Conservation (phyloP, 768 basidiomycete species). For the Suillus weaverae region DNA sequence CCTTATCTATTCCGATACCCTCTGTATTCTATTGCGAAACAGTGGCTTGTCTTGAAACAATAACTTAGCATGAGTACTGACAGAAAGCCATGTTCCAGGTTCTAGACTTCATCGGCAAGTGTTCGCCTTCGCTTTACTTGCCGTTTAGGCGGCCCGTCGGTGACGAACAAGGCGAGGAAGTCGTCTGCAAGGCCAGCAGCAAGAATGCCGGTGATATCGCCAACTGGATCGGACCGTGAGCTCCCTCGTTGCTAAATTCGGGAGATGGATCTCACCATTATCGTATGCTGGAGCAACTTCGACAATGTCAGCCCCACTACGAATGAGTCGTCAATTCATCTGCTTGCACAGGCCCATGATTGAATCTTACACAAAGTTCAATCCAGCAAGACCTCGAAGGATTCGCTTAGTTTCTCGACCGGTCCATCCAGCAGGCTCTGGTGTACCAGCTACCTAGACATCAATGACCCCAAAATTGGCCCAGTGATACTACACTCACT, state of each 20-base stretch:
- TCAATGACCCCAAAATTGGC: background rate
- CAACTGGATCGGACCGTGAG: constrained; percentile 35
- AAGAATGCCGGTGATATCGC: constrained; percentile 63
- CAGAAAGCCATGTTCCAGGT: background rate
- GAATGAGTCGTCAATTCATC: background rate
- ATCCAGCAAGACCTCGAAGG: constrained; percentile 66
- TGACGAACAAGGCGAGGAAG: constrained; percentile 61
- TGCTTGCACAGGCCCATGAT: background rate
- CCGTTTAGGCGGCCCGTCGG: constrained; percentile 38
- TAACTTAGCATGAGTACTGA: background rate
- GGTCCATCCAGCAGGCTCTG: constrained; percentile 79
- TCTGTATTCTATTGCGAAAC: constrained; percentile 18
- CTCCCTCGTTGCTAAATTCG: background rate
- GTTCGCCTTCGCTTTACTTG: constrained; percentile 20
- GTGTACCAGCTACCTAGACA: constrained; percentile 59
- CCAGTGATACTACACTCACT: constrained; percentile 39
- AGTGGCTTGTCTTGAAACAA: background rate
- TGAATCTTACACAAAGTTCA: constrained; percentile 66
- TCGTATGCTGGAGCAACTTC: constrained; percentile 78
- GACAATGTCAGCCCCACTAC: constrained; percentile 70
- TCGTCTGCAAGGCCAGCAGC: constrained; percentile 72
- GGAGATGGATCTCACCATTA: constrained; percentile 44
- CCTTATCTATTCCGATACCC: constrained; percentile 21
- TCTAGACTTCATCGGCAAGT: constrained; percentile 30
- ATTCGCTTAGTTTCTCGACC: constrained; percentile 73